A percentile compares a stretch with the other conserved stretches of the same genome.
phyloP scores from a whole-genome alignment of 148 eudicot genomes.

The Silene latifolia region DNA sequence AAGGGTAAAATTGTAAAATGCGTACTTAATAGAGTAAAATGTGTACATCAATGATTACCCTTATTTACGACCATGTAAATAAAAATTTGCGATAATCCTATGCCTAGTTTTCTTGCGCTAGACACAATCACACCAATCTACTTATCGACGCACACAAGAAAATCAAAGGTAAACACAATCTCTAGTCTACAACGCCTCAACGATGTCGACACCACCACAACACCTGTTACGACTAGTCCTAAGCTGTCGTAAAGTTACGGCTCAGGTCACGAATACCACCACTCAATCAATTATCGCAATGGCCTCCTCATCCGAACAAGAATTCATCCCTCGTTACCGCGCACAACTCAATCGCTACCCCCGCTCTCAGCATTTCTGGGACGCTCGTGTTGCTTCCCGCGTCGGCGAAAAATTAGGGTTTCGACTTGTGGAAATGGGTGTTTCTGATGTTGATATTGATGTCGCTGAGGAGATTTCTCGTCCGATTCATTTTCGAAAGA shows the following conservation, averaged over 20 bases:
- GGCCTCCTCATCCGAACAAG: slow-evolving; percentile 74
- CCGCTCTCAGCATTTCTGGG: slow-evolving; percentile 43
- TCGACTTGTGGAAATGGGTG: slow-evolving; percentile 49
- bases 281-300: slow-evolving; percentile 62
- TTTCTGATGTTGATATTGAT: slow-evolving; percentile 42
- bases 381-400: slow-evolving; percentile 45
- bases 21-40: too few species aligned
- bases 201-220: slow-evolving; percentile 21
- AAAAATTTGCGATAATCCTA: too few species aligned
- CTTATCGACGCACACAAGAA: too few species aligned
- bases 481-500: slow-evolving; percentile 42
- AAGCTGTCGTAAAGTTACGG: slow-evolving; percentile 64
- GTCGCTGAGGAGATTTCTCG: slow-evolving; percentile 40
- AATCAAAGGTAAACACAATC: too few species aligned
- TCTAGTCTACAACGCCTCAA: neutral
- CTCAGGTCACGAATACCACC: slow-evolving; percentile 50
- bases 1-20: too few species aligned
- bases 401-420: slow-evolving; percentile 71
- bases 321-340: slow-evolving; percentile 46
- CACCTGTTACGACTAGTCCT: slow-evolving; percentile 52
- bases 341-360: slow-evolving; percentile 51
- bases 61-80: too few species aligned
- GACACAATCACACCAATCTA: too few species aligned
- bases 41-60: too few species aligned
- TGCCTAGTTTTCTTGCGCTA: too few species aligned